Conservation (phyloP, 768 basidiomycete species). For the Suillus discolor region DNA sequence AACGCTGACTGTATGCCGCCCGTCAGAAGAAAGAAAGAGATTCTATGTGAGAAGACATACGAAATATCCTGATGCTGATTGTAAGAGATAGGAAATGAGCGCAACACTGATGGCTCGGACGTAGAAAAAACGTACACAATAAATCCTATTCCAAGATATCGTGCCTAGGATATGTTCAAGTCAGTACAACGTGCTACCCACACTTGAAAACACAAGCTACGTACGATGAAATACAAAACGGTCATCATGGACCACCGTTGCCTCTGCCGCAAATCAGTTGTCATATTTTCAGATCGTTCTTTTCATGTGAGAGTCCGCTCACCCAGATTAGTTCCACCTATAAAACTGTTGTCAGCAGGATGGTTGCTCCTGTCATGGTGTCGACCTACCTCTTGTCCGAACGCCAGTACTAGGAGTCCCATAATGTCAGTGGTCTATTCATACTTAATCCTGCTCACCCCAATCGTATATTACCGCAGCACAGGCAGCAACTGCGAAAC, state of each 20-base stretch:
- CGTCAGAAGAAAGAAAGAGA: background rate
- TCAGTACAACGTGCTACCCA: too few species aligned
- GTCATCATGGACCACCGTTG: background rate
- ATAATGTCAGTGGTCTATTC: background rate
- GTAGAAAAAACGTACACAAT: background rate
- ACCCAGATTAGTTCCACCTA: background rate
- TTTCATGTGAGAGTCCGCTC: background rate
- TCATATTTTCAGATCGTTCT: background rate
- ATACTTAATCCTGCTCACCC: background rate
- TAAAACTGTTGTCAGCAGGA: background rate
- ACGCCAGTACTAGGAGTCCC: background rate
- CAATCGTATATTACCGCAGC: background rate
- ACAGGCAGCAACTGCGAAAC: background rate
- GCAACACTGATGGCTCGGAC: background rate
- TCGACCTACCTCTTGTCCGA: background rate
- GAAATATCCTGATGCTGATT: background rate
- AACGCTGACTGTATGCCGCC: background rate
- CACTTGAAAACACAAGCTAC: background rate
- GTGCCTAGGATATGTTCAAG: background rate
- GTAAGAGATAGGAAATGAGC: background rate
- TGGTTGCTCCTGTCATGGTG: background rate
- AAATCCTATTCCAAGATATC: background rate
- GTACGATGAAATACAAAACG: background rate
- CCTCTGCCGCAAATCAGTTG: background rate
- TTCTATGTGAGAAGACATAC: background rate